These are phyloP conservation scores for Psilocybe subaeruginosa DNA, from an alignment of 768 basidiomycete genomes.

Conservation along the genomic window DNA sequence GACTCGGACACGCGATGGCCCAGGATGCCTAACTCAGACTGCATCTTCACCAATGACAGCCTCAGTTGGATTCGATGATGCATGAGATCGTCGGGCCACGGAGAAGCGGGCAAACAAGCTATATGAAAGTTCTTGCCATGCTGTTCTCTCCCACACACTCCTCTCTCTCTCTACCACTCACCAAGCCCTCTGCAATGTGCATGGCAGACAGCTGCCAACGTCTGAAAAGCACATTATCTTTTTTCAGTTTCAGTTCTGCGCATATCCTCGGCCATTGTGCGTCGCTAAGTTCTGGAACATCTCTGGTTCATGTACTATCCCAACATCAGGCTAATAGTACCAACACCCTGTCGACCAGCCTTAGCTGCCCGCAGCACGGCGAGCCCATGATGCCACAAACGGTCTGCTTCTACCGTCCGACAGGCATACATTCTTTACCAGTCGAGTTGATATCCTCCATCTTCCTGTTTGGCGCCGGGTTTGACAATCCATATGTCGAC, in stretches of 20 bases:
- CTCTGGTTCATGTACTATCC: constrained; percentile 12
- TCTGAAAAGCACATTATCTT: constrained; percentile 8
- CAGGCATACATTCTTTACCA: constrained; percentile 50
- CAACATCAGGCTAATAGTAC: constrained; percentile 15
- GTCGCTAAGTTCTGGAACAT: constrained; percentile 13
- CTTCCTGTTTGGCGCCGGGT: constrained; percentile 53
- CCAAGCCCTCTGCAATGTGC: background rate
- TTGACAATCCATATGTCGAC: constrained; percentile 44
- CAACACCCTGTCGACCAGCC: constrained; percentile 18
- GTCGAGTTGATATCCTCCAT: constrained; percentile 62
- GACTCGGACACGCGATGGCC: constrained; percentile 10
- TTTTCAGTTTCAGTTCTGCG: constrained; percentile 2
- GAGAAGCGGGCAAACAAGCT: constrained; percentile 25
- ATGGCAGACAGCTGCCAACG: constrained; percentile 4
- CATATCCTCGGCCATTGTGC: constrained; percentile 22
- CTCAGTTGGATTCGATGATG: constrained; percentile 20
- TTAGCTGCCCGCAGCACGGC: constrained; percentile 12
- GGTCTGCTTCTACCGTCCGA: constrained; percentile 16
- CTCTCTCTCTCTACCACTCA: constrained; percentile 6
- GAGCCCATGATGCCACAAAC: constrained; percentile 15
- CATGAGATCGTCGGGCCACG: constrained; percentile 30
- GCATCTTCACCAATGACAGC: constrained; percentile 24
- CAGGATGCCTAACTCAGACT: constrained; percentile 4
- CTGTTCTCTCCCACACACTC: constrained; percentile 14
- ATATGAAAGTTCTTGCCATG: constrained; percentile 21